Evolutionary conservation across 495 filamentous ascomycete species (phyloP), one percentile per base, ranked within the genome.

Genomic region (Neurospora discreta): DNA sequence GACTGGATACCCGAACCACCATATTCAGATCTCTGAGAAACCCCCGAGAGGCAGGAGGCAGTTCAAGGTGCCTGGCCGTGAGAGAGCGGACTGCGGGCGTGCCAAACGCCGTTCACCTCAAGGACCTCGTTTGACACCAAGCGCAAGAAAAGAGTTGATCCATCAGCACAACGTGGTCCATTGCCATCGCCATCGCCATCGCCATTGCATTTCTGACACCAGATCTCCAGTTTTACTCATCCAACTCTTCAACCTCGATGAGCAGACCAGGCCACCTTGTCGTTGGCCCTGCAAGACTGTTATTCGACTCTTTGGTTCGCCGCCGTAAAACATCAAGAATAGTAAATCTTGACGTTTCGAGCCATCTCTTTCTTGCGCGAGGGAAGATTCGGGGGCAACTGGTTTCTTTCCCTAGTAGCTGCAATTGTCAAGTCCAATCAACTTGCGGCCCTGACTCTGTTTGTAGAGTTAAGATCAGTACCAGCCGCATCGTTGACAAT

Each of bases 191-290:
- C 33, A 36, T 36, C 33, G 33, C 42, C 42, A 43, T 43, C 18
- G 41, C 16, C 41, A 42, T 42, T 42, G 16, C 41, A 15, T 42
- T 42, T 42, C 41, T 42, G 4, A 42, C 16, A 42, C 41, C 41
- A 42, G 41, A 42, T 18, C 41, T 42, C 15, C 41, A 42, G 41
- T 6, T 18, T 3, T 6, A 16, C 39, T 13, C 39, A 36, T 36
- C 33, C 33, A 91, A 73, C 87, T 91, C 8, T 86, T 90, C 72
- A 88, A 89, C 74, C 84, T 87, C 8, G 84, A 86, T 33, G 92
- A 94, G 73, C 87, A 6, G 84, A 86, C 30, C 91, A 94, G 74
- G 87, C 86, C 73, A 86, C 89, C 72, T 88, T 90, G 0, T 79
- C 83, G 39, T 78, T 95, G 23, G 83, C 89, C 7, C 9, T 39